Base-by-base conservation (phyloP, 805 yeast genomes). In the Hyphopichia homilentoma region DNA sequence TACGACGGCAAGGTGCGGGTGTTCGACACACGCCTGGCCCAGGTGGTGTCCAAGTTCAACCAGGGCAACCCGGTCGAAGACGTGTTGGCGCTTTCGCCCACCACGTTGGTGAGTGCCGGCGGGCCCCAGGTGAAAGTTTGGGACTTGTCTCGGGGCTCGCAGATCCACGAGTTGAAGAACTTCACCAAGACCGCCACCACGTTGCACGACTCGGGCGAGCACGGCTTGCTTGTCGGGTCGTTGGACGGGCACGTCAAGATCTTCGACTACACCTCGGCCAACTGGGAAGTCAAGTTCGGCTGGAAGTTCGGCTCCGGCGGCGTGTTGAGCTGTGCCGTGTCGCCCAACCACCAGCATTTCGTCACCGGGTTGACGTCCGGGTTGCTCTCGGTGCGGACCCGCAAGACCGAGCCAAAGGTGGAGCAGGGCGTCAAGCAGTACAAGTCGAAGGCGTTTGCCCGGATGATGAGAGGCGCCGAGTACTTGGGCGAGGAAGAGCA, bases 171-270 rank as follows among this genome's bases (percentile, higher is more conserved):
- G 44, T 69, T 94, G 52, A 75, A 79, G 31, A 90, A 89, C 59
- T 93, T 93, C 67, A 89, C 89, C 46, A 90, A 93, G 60, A 84
- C 97, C 1, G 96, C 90, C 25, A 89, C 97, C 11, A 80, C 89
- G 39, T 65, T 89, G 41, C 79, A 84, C 32, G 64, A 74, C 44
- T 81, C 90, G 7, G 83, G 81, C 19, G 85, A 78, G 41, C 65
- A 77, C 31, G 90, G 93, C n/a, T 65, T 93, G 27, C 64, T 93
- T 19, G 97, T 95, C 2, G 97, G 97, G 12, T 88, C 97, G 0
- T 68, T 93, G 36, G 98, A 93, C 61, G 98, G 98, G 14, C 98
- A 93, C 59, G 96, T 93, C 38, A 93, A 93, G 59, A 89, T 89
- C 27, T 86, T 90, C 55, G 97, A 89, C 57, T 76, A 85, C 23